Base-by-base conservation (phyloP, 768 basidiomycete genomes). In the Pholiota molesta region DNA sequence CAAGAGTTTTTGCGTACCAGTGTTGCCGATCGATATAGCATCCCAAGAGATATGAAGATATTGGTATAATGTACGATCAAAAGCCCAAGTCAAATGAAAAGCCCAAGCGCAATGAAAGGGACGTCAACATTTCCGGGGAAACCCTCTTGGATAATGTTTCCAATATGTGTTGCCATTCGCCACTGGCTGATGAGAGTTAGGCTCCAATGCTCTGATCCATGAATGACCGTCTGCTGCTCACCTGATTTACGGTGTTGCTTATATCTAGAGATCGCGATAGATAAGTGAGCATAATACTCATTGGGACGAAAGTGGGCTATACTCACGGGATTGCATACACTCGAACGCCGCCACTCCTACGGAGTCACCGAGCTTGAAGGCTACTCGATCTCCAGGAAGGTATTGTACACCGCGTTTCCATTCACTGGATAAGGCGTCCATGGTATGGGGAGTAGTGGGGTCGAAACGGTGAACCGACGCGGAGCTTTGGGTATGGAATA, bases 321-420 rank as follows among this genome's bases (percentile, higher is more conserved):
- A 73, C 74, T 31, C 61, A 74, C 74, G 74, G 55, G 51, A n/a
- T 23, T 55, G 53, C 33, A 68, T 47, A 60, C 73, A 75, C 62
- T 75, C 72, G 55, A 75, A 75, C 1, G 74, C 74, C n/a, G 71
- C 72, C 23, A 72, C 72, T 28, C 74, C 74, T 49, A 70, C 59
- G 5, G 68, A 60, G 55, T 73, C 67, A 47, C 69, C 70, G 39
- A 74, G 61, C 58, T 74, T 75, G 62, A 74, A 74, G 16, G 74
- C 74, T 21, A 75, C 73, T 63, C 74, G 67, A 62, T 74, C 72
- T 6, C 74, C 74, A 14, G 60, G 21, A 6, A 56, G 23, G 55
- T 75, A 75, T 26, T 64, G 59, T 21, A 65, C 58, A 57, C 65
- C 62, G 40, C 59, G 65, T 55, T 62, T 63, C 74, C 74, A 75